A percentile compares a stretch with the other conserved stretches of the same genome.
These are phyloP conservation scores for Limnanthes douglasii DNA, from an alignment of 345 rosid species.

Conservation along the genomic window DNA sequence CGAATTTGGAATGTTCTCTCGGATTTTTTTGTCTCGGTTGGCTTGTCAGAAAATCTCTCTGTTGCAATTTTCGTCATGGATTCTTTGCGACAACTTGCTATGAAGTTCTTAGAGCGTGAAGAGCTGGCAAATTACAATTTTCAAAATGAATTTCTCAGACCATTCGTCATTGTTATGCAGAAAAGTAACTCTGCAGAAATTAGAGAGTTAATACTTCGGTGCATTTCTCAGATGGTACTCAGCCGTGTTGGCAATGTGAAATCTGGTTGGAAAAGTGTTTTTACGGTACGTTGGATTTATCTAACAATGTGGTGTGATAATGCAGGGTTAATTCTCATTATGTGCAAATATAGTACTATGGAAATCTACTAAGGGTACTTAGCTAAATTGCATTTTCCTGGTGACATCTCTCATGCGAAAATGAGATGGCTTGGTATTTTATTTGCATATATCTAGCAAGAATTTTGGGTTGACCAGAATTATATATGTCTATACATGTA, in stretches of 20 bases:
- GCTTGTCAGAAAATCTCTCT: conserved; percentile 88
- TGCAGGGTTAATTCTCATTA: too few species aligned
- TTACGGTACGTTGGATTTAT: conserved; percentile 40
- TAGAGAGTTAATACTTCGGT: conserved; percentile 80
- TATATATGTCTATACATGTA: too few species aligned
- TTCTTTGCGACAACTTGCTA: conserved; percentile 90
- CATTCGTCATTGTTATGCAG: conserved; percentile 91
- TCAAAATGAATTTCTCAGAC: conserved; percentile 91
- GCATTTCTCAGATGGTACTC: conserved; percentile 96
- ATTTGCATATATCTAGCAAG: too few species aligned
- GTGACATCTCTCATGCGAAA: too few species aligned
- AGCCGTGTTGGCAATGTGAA: conserved; percentile 83
- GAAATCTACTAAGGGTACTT: too few species aligned
- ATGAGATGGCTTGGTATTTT: too few species aligned
- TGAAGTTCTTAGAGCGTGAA: conserved; percentile 93
- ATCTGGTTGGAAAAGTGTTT: conserved; percentile 99
- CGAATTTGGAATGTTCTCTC: conserved; percentile 94
- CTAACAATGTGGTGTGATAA: too few species aligned
- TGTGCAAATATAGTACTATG: too few species aligned
- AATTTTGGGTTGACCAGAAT: too few species aligned
- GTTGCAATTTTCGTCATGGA: conserved; percentile 98
- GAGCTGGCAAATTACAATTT: conserved; percentile 95
- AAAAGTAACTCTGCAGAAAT: conserved; percentile 78
- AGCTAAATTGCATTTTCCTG: too few species aligned
- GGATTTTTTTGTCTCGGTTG: conserved; percentile 89